Percentiles rank a stretch among this genome's conserved stretches.
Conservation (phyloP, 2,329 filamentous ascomycete species). For the Teratosphaeria pseudoeucalypti region DNA sequence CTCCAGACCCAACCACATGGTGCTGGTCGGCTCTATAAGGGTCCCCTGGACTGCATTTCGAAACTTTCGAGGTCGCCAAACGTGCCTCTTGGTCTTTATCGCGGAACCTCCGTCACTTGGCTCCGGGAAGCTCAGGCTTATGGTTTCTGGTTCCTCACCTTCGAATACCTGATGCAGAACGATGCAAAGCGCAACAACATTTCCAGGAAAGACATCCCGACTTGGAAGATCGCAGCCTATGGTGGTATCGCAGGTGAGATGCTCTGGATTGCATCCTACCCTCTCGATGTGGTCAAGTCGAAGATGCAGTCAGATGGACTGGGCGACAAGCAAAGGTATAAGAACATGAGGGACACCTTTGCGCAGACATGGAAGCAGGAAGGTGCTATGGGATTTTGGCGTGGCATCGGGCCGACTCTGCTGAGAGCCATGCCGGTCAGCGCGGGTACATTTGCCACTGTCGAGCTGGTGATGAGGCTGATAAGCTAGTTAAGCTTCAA, state of each 20-base stretch:
- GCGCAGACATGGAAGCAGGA: conserved; percentile 67
- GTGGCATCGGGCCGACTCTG: conserved; percentile 80
- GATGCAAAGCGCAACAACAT: conserved; percentile 71
- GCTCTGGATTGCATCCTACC: conserved; percentile 87
- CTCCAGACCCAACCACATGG: conserved; percentile 95
- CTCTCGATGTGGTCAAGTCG: conserved; percentile 95
- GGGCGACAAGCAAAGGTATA: conserved; percentile 59
- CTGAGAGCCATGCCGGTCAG: conserved; percentile 94
- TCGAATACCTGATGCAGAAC: conserved; percentile 91
- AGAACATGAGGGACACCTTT: conserved; percentile 82
- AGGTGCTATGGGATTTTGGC: conserved; percentile 83
- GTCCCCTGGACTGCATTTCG: conserved; percentile 81
- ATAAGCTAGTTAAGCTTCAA: conserved; percentile 22
- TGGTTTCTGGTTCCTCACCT: conserved; percentile 87
- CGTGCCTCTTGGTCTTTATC: conserved; percentile 65
- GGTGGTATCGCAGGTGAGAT: conserved; percentile 89
- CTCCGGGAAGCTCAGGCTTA: conserved; percentile 89
- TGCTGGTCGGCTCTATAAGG: conserved; percentile 62
- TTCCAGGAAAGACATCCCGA: conserved; percentile 65
- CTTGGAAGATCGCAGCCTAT: conserved; percentile 80
- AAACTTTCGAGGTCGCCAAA: conserved; percentile 65
- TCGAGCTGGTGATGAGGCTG: conserved; percentile 30
- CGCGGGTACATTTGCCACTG: conserved; percentile 89
- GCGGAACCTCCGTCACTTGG: conserved; percentile 76
- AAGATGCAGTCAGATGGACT: conserved; percentile 99